phyloP scores from a whole-genome alignment of 441 rosid species.

The Populus hybrid region DNA sequence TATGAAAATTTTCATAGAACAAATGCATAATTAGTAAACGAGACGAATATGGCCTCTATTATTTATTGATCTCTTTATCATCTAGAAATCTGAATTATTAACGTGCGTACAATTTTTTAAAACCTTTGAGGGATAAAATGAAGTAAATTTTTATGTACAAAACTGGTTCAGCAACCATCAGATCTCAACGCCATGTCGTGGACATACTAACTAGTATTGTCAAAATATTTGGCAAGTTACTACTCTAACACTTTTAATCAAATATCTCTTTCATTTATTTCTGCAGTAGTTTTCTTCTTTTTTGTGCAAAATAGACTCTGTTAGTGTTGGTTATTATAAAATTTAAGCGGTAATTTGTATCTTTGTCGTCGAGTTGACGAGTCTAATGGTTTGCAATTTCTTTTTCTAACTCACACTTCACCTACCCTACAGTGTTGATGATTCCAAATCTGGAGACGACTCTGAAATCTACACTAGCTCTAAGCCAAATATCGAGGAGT shows the following conservation, averaged over 20 bases:
- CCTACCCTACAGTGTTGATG: constrained; percentile 19
- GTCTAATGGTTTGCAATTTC: background rate
- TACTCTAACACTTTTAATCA: background rate
- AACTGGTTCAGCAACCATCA: background rate
- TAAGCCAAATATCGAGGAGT: constrained; percentile 40
- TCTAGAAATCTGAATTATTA: background rate
- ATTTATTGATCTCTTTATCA: background rate
- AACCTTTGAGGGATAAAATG: background rate
- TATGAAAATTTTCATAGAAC: background rate
- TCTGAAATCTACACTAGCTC: constrained; percentile 13
- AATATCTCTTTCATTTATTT: background rate
- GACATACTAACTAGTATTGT: background rate
- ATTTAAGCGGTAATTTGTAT: background rate
- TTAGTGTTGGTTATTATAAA: background rate
- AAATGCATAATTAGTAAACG: background rate
- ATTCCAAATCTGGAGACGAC: constrained; percentile 18
- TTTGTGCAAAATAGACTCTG: background rate
- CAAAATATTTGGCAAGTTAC: background rate
- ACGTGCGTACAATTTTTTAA: background rate
- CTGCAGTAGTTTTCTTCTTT: background rate
- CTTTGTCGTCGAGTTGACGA: background rate
- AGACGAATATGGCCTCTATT: background rate
- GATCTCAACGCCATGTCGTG: no score
- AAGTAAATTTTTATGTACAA: background rate
- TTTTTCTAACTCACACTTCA: background rate